Evolutionary conservation across 169 alveolate genomes (phyloP), one percentile per base, ranked within the genome.

Genomic region (Plasmodium inui): DNA sequence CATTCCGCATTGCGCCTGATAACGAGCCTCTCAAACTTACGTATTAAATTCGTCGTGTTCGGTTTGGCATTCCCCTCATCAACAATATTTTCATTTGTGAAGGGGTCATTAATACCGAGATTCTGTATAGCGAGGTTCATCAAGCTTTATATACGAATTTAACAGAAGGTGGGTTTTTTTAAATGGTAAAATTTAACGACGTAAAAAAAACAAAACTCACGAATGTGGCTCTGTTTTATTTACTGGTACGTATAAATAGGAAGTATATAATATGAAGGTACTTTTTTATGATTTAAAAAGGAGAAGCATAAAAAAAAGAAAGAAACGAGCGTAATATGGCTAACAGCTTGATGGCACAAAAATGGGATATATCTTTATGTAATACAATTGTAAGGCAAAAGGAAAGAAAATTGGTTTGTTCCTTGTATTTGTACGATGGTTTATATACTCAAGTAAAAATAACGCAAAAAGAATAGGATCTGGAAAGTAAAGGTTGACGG

Each of bases 101-200:
- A 85, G 93, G 93, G 93, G 93, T 85, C 93, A 85, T 85, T 85
- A 85, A 85, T 85, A 85, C 93, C 93, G 74, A 85, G 93, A 85
- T 85, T 85, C 93, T 85, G 93, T 67, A 85, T 85, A 73, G 93
- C 93, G 93, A 85, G 93, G 93, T 85, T 85, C 93, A 85, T 85
- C 93, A 85, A 85, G 93, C 82, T 85, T 85, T 85, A 83, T 14
- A 61, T 61, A 61, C 34, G 74, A n/a, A 26, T 61, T 22, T n/a
- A 61, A 61, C 32, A 8, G 34, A 61, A 61, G 74, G 74, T 22
- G 32, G 74, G 74, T 6, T 6, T 4, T 61, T 61, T 61, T 22
- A n/a, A 61, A 61, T 61, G n/a, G 32, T 61, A 61, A 61, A n/a
- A 61, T 61, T 61, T 61, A n/a, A 61, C 74, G 32, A 61, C 19